A percentile compares a stretch with the other conserved stretches of the same genome.
These are phyloP conservation scores for Acacia acuminata DNA, from an alignment of 306 rosid species.

Conservation along the genomic window DNA sequence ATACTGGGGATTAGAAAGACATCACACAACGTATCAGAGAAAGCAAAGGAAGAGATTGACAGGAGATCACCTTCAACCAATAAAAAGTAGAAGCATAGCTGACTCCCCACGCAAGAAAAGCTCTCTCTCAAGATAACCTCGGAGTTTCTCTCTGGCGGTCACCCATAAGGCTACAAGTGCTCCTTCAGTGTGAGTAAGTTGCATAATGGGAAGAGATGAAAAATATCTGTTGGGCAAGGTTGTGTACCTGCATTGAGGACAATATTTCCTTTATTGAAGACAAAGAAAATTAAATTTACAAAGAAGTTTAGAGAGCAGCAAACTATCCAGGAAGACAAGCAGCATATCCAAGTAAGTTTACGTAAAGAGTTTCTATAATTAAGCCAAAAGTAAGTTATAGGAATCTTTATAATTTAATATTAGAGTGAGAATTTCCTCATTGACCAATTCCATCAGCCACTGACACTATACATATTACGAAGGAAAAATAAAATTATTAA, in stretches of 20 bases:
- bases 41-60: constrained; percentile 21
- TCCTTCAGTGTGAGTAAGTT: constrained; percentile 72
- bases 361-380: constrained; percentile 6
- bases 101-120: constrained; percentile 90
- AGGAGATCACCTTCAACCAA: constrained; percentile 80
- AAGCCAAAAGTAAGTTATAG: neutral
- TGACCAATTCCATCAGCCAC: neutral
- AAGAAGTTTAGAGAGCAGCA: neutral
- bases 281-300: neutral
- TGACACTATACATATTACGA: neutral
- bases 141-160: constrained; percentile 90
- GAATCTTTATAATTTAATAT: neutral
- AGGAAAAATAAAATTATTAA: no score
- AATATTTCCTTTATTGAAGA: neutral
- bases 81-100: constrained; percentile 61
- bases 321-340: constrained; percentile 14
- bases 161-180: constrained; percentile 92
- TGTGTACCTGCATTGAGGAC: constrained; percentile 66
- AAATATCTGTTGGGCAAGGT: constrained; percentile 82
- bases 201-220: constrained; percentile 77
- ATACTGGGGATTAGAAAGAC: constrained; percentile 33
- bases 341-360: constrained; percentile 18
- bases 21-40: constrained; percentile 1
- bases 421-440: neutral
- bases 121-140: constrained; percentile 74